Evolutionary conservation across 495 filamentous ascomycete species (phyloP).

Genomic region (Penicillium diatomitis): DNA sequence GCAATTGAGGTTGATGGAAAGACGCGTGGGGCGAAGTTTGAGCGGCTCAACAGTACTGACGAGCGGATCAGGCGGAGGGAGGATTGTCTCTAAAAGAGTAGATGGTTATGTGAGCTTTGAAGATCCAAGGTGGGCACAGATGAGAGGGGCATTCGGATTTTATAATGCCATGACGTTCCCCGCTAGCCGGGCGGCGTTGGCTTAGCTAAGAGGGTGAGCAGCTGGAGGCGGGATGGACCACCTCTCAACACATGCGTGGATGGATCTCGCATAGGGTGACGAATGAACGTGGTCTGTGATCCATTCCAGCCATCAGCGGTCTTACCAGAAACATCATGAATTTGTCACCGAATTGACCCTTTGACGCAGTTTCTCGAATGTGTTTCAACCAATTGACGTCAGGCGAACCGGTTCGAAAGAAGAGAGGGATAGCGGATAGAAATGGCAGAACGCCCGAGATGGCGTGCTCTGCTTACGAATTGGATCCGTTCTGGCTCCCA

Average conservation of each 20-base stretch:
- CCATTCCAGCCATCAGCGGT: not conserved
- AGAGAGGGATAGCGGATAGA: not conserved
- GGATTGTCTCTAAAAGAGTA: conserved; percentile 11
- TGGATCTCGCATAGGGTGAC: too few species aligned
- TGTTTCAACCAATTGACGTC: not conserved
- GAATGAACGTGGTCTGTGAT: too few species aligned
- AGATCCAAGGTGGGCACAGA: conserved; percentile 14
- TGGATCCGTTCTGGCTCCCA: not conserved
- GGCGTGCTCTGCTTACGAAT: conserved; percentile 4
- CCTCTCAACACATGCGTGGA: too few species aligned
- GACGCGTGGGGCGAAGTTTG: conserved; percentile 1
- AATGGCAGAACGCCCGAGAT: not conserved
- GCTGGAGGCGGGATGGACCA: conserved; percentile 2
- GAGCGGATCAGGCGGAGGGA: conserved; percentile 9
- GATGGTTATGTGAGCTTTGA: conserved; percentile 7
- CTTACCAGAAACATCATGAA: not conserved
- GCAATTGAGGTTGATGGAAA: conserved; percentile 26
- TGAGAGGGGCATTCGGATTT: conserved; percentile 20
- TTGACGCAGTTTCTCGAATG: not conserved
- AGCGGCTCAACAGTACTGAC: conserved; percentile 1
- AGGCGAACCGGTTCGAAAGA: not conserved
- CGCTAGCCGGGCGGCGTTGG: not conserved
- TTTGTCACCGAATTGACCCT: not conserved
- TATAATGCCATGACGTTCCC: conserved; percentile 22
- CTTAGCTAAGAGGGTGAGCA: conserved; percentile 16